A percentile compares a stretch with the other conserved stretches of the same genome.
Evolutionary conservation across 495 filamentous ascomycete species (phyloP).

Genomic region (Penicillium silybi): DNA sequence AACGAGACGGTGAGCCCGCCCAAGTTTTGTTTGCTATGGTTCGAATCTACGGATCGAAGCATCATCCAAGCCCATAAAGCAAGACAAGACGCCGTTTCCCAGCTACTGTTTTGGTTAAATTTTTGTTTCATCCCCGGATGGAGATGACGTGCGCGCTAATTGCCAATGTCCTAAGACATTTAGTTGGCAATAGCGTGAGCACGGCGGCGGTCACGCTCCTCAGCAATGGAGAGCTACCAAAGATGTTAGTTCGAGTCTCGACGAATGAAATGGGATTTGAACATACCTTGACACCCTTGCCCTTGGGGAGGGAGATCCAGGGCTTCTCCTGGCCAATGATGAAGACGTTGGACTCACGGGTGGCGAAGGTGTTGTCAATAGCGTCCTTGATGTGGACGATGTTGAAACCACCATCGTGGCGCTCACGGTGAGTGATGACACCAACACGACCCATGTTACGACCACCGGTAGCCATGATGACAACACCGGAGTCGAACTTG

Average conservation of each 20-base stretch:
- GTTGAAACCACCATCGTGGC: constrained; percentile 99
- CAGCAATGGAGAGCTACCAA: constrained; percentile 79
- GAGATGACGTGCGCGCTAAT: constrained; percentile 15
- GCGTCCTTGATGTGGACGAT: constrained; percentile 99
- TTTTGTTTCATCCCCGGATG: constrained; percentile 20
- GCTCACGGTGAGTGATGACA: constrained; percentile 99
- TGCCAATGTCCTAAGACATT: constrained; percentile 32
- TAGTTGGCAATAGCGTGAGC: constrained; percentile 70
- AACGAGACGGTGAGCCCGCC: constrained; percentile 25
- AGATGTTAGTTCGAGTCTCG: constrained; percentile 8
- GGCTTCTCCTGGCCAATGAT: constrained; percentile 97
- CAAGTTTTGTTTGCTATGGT: constrained; percentile 34
- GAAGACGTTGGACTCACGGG: constrained; percentile 97
- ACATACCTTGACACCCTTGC: constrained; percentile 94
- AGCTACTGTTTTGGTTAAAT: constrained; percentile 29
- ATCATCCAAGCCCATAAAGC: constrained; percentile 41
- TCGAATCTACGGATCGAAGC: constrained; percentile 33
- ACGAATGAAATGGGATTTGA: not conserved
- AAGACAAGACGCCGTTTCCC: constrained; percentile 41
- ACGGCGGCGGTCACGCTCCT: constrained; percentile 95
- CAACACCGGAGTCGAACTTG: constrained; percentile 94
- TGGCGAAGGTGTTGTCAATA: constrained; percentile 98
- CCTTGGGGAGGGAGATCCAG: constrained; percentile 98
- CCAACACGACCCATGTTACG: constrained; percentile 99
- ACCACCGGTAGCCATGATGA: constrained; percentile 97